phyloP scores from a whole-genome alignment of 345 rosid species.

The Populus davidiana region DNA sequence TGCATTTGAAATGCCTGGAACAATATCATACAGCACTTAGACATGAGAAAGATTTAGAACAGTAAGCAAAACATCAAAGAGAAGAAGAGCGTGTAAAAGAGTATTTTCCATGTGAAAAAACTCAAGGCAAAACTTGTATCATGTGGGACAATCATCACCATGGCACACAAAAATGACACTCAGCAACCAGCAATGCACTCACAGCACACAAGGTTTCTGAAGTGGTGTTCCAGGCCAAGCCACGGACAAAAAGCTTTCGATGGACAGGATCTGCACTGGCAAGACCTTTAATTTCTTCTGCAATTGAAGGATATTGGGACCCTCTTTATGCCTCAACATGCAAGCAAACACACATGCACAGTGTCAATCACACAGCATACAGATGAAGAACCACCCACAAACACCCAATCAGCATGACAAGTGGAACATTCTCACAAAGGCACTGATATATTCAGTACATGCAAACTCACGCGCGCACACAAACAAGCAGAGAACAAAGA shows the following conservation, averaged over 20 bases:
- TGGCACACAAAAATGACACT: constrained; percentile 40
- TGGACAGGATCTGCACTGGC: constrained; percentile 70
- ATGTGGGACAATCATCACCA: constrained; percentile 23
- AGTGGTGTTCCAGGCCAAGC: constrained; percentile 76
- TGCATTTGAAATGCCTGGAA: constrained; percentile 55
- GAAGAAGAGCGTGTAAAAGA: not conserved
- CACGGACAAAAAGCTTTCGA: constrained; percentile 85
- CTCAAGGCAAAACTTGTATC: constrained; percentile 7
- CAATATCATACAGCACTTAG: constrained; percentile 6
- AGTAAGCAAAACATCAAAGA: not conserved
- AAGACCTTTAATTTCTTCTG: constrained; percentile 68
- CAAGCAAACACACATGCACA: constrained; percentile 57
- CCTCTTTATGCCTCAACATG: constrained; percentile 76
- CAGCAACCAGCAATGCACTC: constrained; percentile 60
- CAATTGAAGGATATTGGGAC: constrained; percentile 69
- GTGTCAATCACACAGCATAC: constrained; percentile 66
- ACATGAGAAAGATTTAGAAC: not conserved
- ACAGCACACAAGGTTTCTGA: constrained; percentile 79
- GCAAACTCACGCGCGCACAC: not conserved
- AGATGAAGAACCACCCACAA: constrained; percentile 21
- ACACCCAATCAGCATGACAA: constrained; percentile 16
- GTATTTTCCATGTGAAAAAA: not conserved
- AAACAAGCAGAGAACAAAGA: not conserved
- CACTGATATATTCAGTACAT: not conserved
- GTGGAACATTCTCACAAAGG: constrained; percentile 14